phyloP scores from a whole-genome alignment of 106 monocot genomes.

The Alisma plantagoaquatica region DNA sequence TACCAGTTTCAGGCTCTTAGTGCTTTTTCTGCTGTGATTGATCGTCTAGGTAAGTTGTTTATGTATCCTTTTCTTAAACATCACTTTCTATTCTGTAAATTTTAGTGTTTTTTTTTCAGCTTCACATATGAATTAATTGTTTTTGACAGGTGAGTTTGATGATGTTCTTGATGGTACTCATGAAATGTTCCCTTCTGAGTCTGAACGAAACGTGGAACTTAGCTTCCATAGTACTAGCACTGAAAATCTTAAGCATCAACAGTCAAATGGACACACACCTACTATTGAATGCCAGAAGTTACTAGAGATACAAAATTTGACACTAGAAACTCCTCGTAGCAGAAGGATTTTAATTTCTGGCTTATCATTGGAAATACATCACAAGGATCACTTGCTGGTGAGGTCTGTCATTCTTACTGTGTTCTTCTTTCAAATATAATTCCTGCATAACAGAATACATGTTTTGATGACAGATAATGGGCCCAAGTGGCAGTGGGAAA shows the following conservation, averaged over 20 bases:
- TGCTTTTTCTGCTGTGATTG: slow-evolving; percentile 88
- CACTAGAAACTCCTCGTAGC: slow-evolving; percentile 60
- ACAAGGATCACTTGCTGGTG: slow-evolving; percentile 75
- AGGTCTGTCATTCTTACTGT: too few species aligned
- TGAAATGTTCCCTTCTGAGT: slow-evolving; percentile 9
- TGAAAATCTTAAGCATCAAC: slow-evolving; percentile 11
- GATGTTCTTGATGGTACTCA: slow-evolving; percentile 61
- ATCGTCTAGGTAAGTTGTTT: slow-evolving; percentile 50
- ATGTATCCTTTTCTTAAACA: neutral
- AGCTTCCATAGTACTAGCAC: slow-evolving; percentile 20
- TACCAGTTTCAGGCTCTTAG: slow-evolving; percentile 87
- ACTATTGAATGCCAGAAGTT: slow-evolving; percentile 18
- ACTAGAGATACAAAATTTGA: slow-evolving; percentile 60
- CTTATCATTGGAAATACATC: slow-evolving; percentile 43
- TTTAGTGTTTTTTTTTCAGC: too few species aligned
- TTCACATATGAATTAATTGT: too few species aligned
- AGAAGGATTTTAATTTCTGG: slow-evolving; percentile 47
- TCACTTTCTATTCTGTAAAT: neutral
- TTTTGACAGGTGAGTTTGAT: slow-evolving; percentile 92
- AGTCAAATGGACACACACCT: slow-evolving; percentile 41
- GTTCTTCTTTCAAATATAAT: neutral
- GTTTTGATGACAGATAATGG: slow-evolving; percentile 52
- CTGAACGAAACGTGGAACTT: slow-evolving; percentile 23
- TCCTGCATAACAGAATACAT: neutral
- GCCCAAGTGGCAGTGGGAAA: slow-evolving; percentile 88